Conservation (phyloP, 192 early-diverging fungal species). For the Gamsiella multidivaricata region DNA sequence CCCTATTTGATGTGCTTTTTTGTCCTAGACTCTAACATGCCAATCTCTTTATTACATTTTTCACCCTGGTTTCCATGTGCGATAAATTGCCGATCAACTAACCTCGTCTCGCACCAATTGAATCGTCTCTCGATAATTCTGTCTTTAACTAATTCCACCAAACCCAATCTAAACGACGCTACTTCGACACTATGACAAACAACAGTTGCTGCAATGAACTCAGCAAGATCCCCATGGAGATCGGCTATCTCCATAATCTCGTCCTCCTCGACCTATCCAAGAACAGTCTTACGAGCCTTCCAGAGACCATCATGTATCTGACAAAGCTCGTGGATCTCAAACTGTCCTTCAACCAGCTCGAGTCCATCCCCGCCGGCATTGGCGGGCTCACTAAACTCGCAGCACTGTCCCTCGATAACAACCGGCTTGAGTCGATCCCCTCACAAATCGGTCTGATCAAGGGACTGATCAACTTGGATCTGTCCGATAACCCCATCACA, state of each 20-base stretch:
- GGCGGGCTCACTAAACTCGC: constrained; percentile 72
- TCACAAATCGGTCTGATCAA: constrained; percentile 71
- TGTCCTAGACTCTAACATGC: too few species aligned
- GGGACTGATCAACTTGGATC: constrained; percentile 71
- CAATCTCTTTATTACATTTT: neutral
- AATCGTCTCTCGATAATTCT: neutral
- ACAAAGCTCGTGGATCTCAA: constrained; percentile 75
- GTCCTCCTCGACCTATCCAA: constrained; percentile 69
- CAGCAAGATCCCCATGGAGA: constrained; percentile 73
- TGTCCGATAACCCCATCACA: constrained; percentile 73
- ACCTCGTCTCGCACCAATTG: constrained; percentile 11
- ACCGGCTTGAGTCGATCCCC: constrained; percentile 70
- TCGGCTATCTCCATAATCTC: constrained; percentile 80
- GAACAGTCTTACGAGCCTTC: constrained; percentile 72
- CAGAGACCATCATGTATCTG: constrained; percentile 75
- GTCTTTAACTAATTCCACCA: neutral
- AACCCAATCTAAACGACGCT: neutral
- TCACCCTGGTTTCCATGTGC: neutral
- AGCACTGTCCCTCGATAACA: constrained; percentile 68
- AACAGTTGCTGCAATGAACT: constrained; percentile 81
- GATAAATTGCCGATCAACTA: neutral
- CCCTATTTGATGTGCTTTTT: neutral
- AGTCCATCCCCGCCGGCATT: constrained; percentile 70
- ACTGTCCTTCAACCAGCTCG: constrained; percentile 71
- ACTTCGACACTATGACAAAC: constrained; percentile 6